Conservation (phyloP, 768 basidiomycete genomes). For the Lepiota venenata region DNA sequence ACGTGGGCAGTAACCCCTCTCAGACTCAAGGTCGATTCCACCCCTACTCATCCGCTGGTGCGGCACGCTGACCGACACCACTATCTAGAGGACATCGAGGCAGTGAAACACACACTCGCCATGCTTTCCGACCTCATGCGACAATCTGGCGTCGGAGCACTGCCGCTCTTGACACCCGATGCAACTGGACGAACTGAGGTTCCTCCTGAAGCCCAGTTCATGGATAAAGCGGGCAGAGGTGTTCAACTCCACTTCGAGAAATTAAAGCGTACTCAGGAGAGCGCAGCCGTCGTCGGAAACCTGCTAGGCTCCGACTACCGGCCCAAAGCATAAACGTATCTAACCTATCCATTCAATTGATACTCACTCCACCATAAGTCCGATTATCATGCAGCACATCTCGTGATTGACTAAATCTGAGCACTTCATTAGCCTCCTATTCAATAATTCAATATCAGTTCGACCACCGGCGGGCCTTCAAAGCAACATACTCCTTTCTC, state of each 20-base stretch:
- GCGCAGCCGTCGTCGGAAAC: conserved; percentile 48
- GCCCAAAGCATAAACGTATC: background rate
- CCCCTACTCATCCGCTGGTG: background rate
- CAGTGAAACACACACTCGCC: conserved; percentile 49
- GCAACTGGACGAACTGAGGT: background rate
- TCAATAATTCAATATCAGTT: too few relatives aligned
- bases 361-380: too few relatives aligned
- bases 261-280: conserved; percentile 52
- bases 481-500: too few relatives aligned
- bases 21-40: conserved; percentile 55
- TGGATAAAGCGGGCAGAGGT: conserved; percentile 35
- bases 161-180: conserved; percentile 39
- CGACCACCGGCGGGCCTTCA: too few relatives aligned
- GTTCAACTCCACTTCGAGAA: conserved; percentile 48
- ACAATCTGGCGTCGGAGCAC: conserved; percentile 62
- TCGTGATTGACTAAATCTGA: too few relatives aligned
- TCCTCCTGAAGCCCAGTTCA: conserved; percentile 45
- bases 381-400: too few relatives aligned
- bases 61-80: background rate
- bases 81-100: conserved; percentile 39
- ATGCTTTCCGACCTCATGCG: conserved; percentile 46
- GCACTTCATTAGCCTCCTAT: too few relatives aligned
- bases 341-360: too few relatives aligned
- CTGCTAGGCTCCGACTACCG: conserved; percentile 16
- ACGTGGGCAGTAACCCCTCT: conserved; percentile 46